These are phyloP conservation scores for Rhizophagus prolifer DNA, from an alignment of 192 early-diverging fungal genomes.

Conservation along the genomic window DNA sequence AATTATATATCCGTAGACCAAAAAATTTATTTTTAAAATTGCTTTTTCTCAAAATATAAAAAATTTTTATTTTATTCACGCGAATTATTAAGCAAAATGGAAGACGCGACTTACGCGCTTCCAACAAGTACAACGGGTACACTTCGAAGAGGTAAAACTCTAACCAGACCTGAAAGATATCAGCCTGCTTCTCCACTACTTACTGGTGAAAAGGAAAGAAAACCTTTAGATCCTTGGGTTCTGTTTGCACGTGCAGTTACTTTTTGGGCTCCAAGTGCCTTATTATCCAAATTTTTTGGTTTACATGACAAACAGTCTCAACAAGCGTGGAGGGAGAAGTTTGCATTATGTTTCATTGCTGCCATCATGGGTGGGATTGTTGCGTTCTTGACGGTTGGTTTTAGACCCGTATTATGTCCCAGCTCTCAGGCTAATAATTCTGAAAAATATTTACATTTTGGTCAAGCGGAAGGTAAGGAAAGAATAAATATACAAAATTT, in stretches of 20 bases:
- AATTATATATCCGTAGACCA: no score
- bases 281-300: conserved; percentile 53
- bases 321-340: conserved; percentile 71
- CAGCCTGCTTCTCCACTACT: conserved; percentile 69
- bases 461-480: conserved; percentile 33
- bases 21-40: no score
- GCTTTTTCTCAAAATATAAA: neutral
- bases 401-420: conserved; percentile 37
- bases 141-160: conserved; percentile 68
- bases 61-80: neutral
- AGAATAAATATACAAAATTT: neutral
- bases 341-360: conserved; percentile 70
- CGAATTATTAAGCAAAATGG: neutral
- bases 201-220: conserved; percentile 53
- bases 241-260: conserved; percentile 57
- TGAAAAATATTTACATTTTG: conserved; percentile 38
- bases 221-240: conserved; percentile 53
- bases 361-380: conserved; percentile 61
- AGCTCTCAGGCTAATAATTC: conserved; percentile 24
- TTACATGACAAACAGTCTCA: conserved; percentile 56
- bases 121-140: conserved; percentile 36
- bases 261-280: conserved; percentile 57
- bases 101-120: conserved; percentile 2
- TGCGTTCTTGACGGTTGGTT: conserved; percentile 74
- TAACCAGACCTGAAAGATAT: conserved; percentile 68